Evolutionary conservation across 2,329 filamentous ascomycete genomes (phyloP), one percentile per base, ranked within the genome.

Genomic region (Scedosporium aurantiacum): DNA sequence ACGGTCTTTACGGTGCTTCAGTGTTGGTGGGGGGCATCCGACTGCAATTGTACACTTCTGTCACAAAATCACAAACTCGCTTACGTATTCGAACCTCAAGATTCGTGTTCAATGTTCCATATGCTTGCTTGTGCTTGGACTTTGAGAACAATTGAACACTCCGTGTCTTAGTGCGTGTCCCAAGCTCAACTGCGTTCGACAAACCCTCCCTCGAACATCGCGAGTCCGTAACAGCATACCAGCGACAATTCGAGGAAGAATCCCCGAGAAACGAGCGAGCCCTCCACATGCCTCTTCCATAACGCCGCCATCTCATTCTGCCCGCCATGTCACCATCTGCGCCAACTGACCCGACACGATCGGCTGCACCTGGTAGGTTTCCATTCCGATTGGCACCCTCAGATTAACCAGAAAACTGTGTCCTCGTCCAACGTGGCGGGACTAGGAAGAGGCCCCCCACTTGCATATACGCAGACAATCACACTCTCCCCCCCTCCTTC

Each of bases 241-340:
- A 3, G 32, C 32, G 10, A 37, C 32, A 37, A 37, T 37, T 37
- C 32, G 3, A 37, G 10, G 32, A 37, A 37, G 8, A 37, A 37
- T 37, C 14, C 32, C 32, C 32, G 32, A 37, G 32, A 37, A 37
- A 12, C 32, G 10, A 37, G 10, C 32, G 32, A 18, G n/a, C 50
- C 47, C 54, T 62, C 64, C 61, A 61, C 65, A 70, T 69, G 67
- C 65, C 62, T 61, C 64, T 65, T 61, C 60, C 61, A 60, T 64
- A 65, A 62, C 65, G 63, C 61, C 64, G 62, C 43, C 62, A 56
- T 62, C 40, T 63, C 41, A 43, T 18, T 23, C 12, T 21, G 23
- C 23, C 50, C 63, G 70, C 65, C 66, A 78, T 78, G 76, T 76
- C 76, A 61, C 76, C 76, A 61, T 68, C 70, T 62, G 66, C 70